Evolutionary conservation across 257 asterid species (phyloP), one percentile per base, ranked within the genome.

Genomic region (Solanum medicagineum): DNA sequence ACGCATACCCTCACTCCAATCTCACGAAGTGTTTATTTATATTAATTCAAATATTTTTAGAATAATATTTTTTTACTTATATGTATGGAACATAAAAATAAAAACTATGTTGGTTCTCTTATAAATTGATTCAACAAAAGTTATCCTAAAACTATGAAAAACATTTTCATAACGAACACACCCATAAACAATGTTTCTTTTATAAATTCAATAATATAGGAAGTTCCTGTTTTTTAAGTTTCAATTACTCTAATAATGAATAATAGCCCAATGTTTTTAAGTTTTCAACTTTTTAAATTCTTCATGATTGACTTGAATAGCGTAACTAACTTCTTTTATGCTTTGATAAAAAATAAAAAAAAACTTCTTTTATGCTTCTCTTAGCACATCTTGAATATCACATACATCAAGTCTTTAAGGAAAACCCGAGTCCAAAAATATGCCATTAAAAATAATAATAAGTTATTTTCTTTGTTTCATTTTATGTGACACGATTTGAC

Each of bases 11-110:
- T 56, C 62, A 17, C n/a, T 3, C 62, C 22, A 16, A 17, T 22
- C 10, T 56, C 11, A 1, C 22, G 2, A 17, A 15, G 1, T 53
- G 17, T 56, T 24, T 12, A 13, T 12, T 63, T 51, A 51, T 40
- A 63, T 24, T 24, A 63, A 24, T 63, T 3, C 2, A 63, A 63
- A 12, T 13, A 1, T 0, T 1, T 63, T n/a, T n/a, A n/a, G 0
- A 12, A 59, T 10, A n/a, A n/a, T 59, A 59, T 59, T 1, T n/a
- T n/a, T 4, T 20, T 0, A 0, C 1, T 59, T 2, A 0, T 13
- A 59, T n/a, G 6, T 5, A 4, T 1, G 8, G 22, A 59, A 59
- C 22, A 0, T 11, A 59, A n/a, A 20, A 20, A n/a, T 1, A 59
- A 4, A n/a, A 20, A 0, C 1, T n/a, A 0, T 0, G 1, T 10